phyloP scores from a whole-genome alignment of 768 basidiomycete genomes.

The Leccinum broughii region DNA sequence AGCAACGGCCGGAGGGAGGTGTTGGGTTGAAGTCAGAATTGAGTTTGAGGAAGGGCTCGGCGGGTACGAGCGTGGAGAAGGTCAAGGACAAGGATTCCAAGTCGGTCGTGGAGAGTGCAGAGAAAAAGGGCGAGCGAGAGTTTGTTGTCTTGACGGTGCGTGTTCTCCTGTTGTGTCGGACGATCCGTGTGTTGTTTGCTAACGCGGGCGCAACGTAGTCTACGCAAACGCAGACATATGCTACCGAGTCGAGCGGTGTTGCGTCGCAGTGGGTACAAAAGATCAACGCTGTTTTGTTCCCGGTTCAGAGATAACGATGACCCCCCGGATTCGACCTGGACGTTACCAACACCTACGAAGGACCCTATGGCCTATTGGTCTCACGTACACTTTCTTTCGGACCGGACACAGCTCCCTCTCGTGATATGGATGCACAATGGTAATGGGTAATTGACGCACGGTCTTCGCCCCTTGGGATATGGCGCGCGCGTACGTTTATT shows the following conservation, averaged over 20 bases:
- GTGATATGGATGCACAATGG: not conserved
- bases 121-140: slow-evolving; percentile 55
- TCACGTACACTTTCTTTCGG: not conserved
- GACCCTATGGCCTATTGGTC: not conserved
- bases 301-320: not conserved
- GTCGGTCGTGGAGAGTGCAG: slow-evolving; percentile 46
- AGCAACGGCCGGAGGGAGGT: slow-evolving; percentile 39
- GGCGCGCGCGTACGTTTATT: not conserved
- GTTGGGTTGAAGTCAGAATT: slow-evolving; percentile 54
- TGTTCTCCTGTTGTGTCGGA: slow-evolving; percentile 4
- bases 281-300: slow-evolving; percentile 30
- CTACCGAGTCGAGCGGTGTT: slow-evolving; percentile 36
- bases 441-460: not conserved
- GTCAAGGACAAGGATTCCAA: slow-evolving; percentile 43
- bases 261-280: slow-evolving; percentile 41
- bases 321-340: not conserved
- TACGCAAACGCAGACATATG: slow-evolving; percentile 47
- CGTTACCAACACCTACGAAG: not conserved
- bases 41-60: slow-evolving; percentile 31
- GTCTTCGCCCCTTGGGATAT: not conserved
- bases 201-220: slow-evolving; percentile 33
- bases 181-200: not conserved
- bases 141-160: slow-evolving; percentile 64
- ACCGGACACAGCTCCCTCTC: not conserved
- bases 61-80: slow-evolving; percentile 17